A percentile compares a stretch with the other conserved stretches of the same genome.
phyloP scores from a whole-genome alignment of 1,284 basidiomycete species.

The Wallemia ichthyophaga region DNA sequence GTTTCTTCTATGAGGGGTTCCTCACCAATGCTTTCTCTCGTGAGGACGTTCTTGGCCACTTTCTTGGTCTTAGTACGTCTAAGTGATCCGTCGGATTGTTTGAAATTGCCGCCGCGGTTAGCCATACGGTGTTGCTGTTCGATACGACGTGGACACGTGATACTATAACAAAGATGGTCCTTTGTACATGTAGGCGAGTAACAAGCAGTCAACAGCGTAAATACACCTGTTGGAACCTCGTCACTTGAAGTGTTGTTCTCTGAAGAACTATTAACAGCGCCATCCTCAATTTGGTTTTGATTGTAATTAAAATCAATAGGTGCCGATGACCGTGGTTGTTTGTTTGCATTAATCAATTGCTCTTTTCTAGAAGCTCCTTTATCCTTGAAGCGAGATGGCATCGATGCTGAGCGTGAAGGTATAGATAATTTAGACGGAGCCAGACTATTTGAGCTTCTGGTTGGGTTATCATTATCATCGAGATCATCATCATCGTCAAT shows the following conservation, averaged over 20 bases:
- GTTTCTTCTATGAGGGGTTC: background rate
- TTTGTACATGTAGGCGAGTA: slow-evolving; percentile 92
- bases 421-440: slow-evolving; percentile 3
- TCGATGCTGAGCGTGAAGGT: slow-evolving; percentile 7
- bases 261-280: slow-evolving; percentile 25
- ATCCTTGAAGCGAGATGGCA: slow-evolving; percentile 3
- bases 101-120: background rate
- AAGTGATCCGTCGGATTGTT: background rate
- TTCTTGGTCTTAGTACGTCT: background rate
- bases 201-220: slow-evolving; percentile 86
- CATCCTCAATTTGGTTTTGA: slow-evolving; percentile 19
- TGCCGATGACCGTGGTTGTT: slow-evolving; percentile 8
- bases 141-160: slow-evolving; percentile 71
- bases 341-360: slow-evolving; percentile 5
- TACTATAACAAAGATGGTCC: slow-evolving; percentile 79
- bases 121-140: slow-evolving; percentile 55
- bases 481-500: slow-evolving; percentile 6
- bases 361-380: slow-evolving; percentile 6
- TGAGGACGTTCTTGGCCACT: background rate
- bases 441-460: background rate
- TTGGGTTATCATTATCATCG: slow-evolving; percentile 4
- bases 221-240: slow-evolving; percentile 75
- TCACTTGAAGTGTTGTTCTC: slow-evolving; percentile 13
- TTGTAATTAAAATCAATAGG: slow-evolving; percentile 14
- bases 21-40: background rate